Evolutionary conservation across 176 grass and related monocot genomes (phyloP).

Genomic region (Oryza nivara): DNA sequence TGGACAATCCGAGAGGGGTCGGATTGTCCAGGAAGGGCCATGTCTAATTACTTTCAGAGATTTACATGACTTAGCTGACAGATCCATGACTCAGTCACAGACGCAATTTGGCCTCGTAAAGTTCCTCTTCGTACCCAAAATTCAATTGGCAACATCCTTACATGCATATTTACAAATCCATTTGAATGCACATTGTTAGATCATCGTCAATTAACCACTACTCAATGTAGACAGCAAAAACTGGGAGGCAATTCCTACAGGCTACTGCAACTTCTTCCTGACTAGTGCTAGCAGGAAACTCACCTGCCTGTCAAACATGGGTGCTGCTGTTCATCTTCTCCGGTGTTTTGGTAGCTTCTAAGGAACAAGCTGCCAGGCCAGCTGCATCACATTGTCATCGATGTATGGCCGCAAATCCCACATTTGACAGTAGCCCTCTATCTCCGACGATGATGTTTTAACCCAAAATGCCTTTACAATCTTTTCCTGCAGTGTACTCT

Average conservation of each 20-base stretch:
- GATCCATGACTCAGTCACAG: not conserved
- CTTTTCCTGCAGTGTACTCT: no score
- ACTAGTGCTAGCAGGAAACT: not conserved
- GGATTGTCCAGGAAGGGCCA: no score
- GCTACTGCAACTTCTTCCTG: not conserved
- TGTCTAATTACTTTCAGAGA: no score
- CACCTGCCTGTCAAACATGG: not conserved
- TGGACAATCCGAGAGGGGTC: no score
- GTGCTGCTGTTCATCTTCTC: not conserved
- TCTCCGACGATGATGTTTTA: constrained; percentile 45
- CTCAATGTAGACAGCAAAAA: not conserved
- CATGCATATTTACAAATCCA: not conserved
- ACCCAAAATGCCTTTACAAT: constrained; percentile 29
- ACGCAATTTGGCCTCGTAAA: not conserved
- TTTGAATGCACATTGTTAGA: not conserved
- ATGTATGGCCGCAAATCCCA: constrained; percentile 62
- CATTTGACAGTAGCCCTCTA: constrained; percentile 55
- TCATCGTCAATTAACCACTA: not conserved
- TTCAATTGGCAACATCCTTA: not conserved
- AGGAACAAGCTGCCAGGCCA: constrained; percentile 44
- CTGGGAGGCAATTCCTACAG: no score
- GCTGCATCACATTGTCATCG: constrained; percentile 44
- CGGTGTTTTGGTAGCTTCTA: not conserved
- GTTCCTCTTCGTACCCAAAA: not conserved
- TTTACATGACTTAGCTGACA: not conserved